Percentiles rank a stretch among this genome's conserved stretches.
Conservation (phyloP, 2,329 filamentous ascomycete species). For the Neocatenulostroma microsporum region DNA sequence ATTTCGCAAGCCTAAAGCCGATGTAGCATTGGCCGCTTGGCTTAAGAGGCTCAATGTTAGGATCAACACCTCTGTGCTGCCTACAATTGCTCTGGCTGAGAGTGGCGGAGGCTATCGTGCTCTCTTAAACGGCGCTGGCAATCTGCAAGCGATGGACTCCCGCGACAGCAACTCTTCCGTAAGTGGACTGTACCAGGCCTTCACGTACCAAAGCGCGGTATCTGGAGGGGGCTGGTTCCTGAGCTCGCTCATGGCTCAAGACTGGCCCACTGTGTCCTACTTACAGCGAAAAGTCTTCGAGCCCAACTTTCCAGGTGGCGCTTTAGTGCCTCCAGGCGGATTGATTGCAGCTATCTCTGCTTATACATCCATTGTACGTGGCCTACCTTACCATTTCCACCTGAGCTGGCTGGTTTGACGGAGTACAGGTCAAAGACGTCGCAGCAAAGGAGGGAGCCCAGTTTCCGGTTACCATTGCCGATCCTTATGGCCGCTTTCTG, state of each 20-base stretch:
- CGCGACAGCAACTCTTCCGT: slow-evolving; percentile 32
- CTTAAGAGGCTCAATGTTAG: slow-evolving; percentile 24
- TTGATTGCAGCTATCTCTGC: background rate
- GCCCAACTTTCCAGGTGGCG: slow-evolving; percentile 5
- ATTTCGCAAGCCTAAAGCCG: slow-evolving; percentile 26
- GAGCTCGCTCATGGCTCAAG: slow-evolving; percentile 35
- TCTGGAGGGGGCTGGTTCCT: slow-evolving; percentile 38
- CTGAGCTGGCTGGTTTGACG: no score
- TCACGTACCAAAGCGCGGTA: slow-evolving; percentile 38
- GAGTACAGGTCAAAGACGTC: slow-evolving; percentile 18
- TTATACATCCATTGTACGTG: background rate
- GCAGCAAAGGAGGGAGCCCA: slow-evolving; percentile 27
- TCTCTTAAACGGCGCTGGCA: slow-evolving; percentile 29
- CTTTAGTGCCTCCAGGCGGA: background rate
- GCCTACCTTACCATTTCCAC: no score
- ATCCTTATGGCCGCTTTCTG: slow-evolving; percentile 30
- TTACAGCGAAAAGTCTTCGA: slow-evolving; percentile 33
- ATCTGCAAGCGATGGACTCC: slow-evolving; percentile 35
- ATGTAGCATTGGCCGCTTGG: slow-evolving; percentile 31
- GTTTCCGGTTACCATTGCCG: slow-evolving; percentile 29
- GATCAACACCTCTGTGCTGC: slow-evolving; percentile 29
- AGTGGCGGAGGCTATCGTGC: slow-evolving; percentile 36
- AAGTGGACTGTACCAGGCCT: slow-evolving; percentile 35
- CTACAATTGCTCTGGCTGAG: slow-evolving; percentile 33
- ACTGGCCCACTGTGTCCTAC: slow-evolving; percentile 35